Evolutionary conservation across 352 stramenopile species (phyloP).

Genomic region (Thalassiosira sp.): DNA sequence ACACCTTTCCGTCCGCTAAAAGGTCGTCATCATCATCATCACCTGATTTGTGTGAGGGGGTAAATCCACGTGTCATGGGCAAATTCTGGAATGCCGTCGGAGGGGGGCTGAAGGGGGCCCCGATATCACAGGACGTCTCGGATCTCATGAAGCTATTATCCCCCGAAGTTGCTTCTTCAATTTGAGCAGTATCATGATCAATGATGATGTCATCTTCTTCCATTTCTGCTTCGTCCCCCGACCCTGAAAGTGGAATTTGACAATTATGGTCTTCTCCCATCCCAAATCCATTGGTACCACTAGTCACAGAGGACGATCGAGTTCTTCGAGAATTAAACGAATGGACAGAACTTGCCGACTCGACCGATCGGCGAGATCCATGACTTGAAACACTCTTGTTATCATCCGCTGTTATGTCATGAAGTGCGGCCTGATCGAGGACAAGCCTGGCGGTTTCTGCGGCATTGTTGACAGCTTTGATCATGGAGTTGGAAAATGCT

Average conservation of each 20-base stretch:
- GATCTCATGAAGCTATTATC: slow-evolving; percentile 1
- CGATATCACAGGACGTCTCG: neutral
- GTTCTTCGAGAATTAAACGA: neutral
- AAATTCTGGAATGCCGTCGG: slow-evolving; percentile 56
- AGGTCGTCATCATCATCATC: neutral
- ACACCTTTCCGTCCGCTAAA: slow-evolving; percentile 10
- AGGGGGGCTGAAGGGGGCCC: slow-evolving; percentile 14
- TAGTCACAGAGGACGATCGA: neutral
- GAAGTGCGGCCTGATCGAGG: slow-evolving; percentile 27
- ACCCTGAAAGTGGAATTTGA: neutral
- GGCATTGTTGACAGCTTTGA: slow-evolving; percentile 30
- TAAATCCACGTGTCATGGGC: slow-evolving; percentile 46
- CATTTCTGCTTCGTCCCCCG: neutral
- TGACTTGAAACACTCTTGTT: slow-evolving; percentile 26
- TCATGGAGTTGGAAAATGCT: slow-evolving; percentile 17
- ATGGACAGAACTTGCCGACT: slow-evolving; percentile 11
- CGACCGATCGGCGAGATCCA: neutral
- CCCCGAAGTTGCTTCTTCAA: slow-evolving; percentile 4
- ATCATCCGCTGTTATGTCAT: slow-evolving; percentile 1
- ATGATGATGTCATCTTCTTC: neutral
- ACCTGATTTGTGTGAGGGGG: slow-evolving; percentile 13
- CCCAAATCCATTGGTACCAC: neutral
- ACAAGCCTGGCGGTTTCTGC: slow-evolving; percentile 49
- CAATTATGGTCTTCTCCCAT: neutral
- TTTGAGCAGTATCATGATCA: neutral